phyloP scores from a whole-genome alignment of 2,329 filamentous ascomycete genomes.

The Fusarium avenaceum region DNA sequence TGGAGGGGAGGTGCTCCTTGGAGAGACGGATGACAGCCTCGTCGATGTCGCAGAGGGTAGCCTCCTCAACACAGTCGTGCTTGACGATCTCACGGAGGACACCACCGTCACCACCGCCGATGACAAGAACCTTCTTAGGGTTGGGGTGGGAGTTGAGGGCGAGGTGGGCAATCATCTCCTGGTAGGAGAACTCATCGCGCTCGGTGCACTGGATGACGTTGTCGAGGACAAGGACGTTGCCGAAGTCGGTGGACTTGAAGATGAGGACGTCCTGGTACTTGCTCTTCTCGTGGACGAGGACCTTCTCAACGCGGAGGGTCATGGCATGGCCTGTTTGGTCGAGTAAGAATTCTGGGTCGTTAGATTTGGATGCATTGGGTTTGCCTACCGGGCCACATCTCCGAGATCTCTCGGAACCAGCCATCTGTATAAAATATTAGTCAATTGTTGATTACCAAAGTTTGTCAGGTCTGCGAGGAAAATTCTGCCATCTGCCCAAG shows the following conservation, averaged over 20 bases:
- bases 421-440: conserved; percentile 75
- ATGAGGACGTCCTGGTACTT: conserved; percentile 99
- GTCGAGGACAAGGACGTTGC: conserved; percentile 95
- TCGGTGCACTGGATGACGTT: conserved; percentile 99
- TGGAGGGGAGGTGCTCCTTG: conserved; percentile 96
- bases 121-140: conserved; percentile 98
- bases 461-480: conserved; percentile 6
- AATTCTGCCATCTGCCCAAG: neutral
- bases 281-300: conserved; percentile 99
- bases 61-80: conserved; percentile 97
- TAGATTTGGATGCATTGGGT: neutral
- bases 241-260: conserved; percentile 98
- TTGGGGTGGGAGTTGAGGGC: conserved; percentile 98
- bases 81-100: conserved; percentile 99
- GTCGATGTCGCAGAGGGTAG: conserved; percentile 97
- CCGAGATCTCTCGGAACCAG: conserved; percentile 99
- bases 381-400: conserved; percentile 88
- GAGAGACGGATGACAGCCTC: conserved; percentile 98
- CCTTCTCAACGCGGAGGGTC: conserved; percentile 97
- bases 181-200: conserved; percentile 98
- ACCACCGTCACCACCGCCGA: conserved; percentile 96
- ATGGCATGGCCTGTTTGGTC: conserved; percentile 83
- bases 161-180: conserved; percentile 99
- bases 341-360: conserved; percentile 9
- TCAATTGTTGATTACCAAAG: neutral